Base-by-base conservation (phyloP, 176 grass and related monocot genomes). In the Phoenix roebelenii region DNA sequence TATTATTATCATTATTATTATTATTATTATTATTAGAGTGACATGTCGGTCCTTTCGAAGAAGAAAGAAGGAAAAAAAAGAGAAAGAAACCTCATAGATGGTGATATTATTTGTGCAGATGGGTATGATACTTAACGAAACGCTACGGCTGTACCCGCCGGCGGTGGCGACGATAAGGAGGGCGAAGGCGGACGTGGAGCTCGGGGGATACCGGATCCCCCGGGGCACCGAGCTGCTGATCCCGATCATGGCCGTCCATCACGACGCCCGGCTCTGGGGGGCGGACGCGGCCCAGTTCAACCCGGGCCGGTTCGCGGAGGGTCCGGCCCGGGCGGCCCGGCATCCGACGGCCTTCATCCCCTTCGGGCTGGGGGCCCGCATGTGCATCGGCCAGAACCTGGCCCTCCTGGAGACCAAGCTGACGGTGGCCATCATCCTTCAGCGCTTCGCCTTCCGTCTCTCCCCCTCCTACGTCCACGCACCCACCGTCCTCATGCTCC, bases 331-430 rank as follows among this genome's bases (percentile, higher is more conserved):
- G 28, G 93, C 84, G 6, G 84, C 88, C 32, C 63, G 16, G 68
- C 93, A 98, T 60, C 93, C 84, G 0, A 70, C 79, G 7, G 84
- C 93, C 59, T 98, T 91, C 84, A 98, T 98, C 5, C 93, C 93
- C 3, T 98, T 98, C 64, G 93, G 93, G 7, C 78, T 98, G 16
- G 93, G 93, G 17, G 69, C 81, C 1, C 81, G 93, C 29, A 92
- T 92, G 87, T 98, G 93, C 84, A 98, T 98, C 51, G 93, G 93
- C 51, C 93, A 98, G 80, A 98, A 92, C 73, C 70, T 98, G 22
- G 93, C 93, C 17, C 72, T 98, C 64, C 73, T 98, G 0, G 93
- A 98, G 81, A 71, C 93, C 62, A 98, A 98, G 70, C 81, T 92
- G 58, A 79, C 88, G 32, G 23, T 98, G 58, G 81, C 93, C 79